Conservation (phyloP, 305 asterid species). For the Fraxinus angustifolia region DNA sequence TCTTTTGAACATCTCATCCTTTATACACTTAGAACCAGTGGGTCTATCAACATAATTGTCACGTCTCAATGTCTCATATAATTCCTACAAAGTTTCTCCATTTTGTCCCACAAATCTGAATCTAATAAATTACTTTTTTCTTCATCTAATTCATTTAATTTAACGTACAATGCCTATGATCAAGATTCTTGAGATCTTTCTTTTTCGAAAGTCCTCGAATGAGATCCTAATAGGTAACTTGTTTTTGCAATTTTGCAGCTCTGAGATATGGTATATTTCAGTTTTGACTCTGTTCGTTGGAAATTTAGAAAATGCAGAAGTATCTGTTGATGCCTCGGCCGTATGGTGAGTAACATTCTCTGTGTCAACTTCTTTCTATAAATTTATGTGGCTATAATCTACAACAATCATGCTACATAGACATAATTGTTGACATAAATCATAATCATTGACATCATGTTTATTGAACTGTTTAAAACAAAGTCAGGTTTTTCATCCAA, state of each 20-base stretch:
- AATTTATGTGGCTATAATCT: background rate
- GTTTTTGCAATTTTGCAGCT: slow-evolving; percentile 33
- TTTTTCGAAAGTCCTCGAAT: background rate
- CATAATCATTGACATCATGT: background rate
- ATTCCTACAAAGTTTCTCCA: background rate
- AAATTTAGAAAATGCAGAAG: slow-evolving; percentile 49
- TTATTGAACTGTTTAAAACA: too few relatives aligned
- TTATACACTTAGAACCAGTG: background rate
- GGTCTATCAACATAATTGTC: background rate
- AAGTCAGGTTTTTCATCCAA: background rate
- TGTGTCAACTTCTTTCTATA: background rate
- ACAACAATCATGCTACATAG: background rate
- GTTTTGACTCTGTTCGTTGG: slow-evolving; percentile 54
- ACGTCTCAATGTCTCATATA: background rate
- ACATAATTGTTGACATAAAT: too few relatives aligned
- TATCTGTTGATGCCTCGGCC: slow-evolving; percentile 61
- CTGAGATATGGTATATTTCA: slow-evolving; percentile 50
- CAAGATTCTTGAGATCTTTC: background rate
- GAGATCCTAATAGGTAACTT: background rate
- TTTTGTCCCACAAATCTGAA: background rate
- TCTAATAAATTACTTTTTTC: background rate
- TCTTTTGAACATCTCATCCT: background rate
- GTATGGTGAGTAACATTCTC: slow-evolving; percentile 39
- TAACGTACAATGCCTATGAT: background rate
- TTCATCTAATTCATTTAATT: background rate